phyloP scores from a whole-genome alignment of 768 basidiomycete genomes.

The Hebeloma cylindrosporum region DNA sequence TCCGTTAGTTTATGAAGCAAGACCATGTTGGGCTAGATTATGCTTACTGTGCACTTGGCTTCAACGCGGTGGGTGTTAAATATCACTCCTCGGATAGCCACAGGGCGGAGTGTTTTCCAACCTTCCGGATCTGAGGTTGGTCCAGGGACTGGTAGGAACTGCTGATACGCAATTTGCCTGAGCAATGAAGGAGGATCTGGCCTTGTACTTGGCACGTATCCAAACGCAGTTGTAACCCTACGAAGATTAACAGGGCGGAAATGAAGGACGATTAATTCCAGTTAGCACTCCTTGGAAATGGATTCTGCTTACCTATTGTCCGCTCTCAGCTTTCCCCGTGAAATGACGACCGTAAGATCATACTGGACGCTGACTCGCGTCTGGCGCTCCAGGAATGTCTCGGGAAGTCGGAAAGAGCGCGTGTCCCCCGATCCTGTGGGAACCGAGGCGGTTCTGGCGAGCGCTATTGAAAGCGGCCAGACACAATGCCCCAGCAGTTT shows the following conservation, averaged over 20 bases:
- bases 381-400: conserved; percentile 53
- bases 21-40: neutral
- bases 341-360: conserved; percentile 46
- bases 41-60: conserved; percentile 41
- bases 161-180: conserved; percentile 51
- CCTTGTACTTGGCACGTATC: conserved; percentile 47
- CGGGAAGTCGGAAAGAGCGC: conserved; percentile 44
- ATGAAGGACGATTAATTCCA: too few species aligned
- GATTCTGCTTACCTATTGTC: conserved; percentile 44
- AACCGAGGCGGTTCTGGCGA: conserved; percentile 43
- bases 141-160: conserved; percentile 42
- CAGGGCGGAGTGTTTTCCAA: conserved; percentile 46
- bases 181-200: conserved; percentile 46
- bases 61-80: conserved; percentile 40
- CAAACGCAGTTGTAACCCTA: conserved; percentile 54
- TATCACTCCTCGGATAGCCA: conserved; percentile 40
- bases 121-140: conserved; percentile 52
- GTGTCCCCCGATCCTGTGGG: conserved; percentile 37
- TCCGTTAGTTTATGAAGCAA: neutral
- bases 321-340: conserved; percentile 47
- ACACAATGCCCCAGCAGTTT: conserved; percentile 48
- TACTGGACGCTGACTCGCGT: conserved; percentile 51
- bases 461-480: conserved; percentile 49
- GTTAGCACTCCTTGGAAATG: neutral
- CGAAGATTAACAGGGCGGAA: neutral